These are phyloP conservation scores for Eurotiales sp. DNA, from an alignment of 2,329 filamentous ascomycete genomes.

Conservation along the genomic window DNA sequence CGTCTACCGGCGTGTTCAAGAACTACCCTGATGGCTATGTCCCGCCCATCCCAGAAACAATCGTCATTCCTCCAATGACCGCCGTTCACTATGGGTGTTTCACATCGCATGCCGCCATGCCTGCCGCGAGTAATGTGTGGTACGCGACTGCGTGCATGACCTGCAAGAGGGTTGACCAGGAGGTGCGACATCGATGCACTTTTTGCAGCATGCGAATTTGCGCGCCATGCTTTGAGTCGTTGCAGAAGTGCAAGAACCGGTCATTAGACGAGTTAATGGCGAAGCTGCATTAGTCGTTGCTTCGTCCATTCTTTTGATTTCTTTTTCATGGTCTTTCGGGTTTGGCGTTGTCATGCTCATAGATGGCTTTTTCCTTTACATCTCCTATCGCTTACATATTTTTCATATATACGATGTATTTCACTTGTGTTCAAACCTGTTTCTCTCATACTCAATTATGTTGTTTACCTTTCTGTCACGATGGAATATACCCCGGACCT, in stretches of 20 bases:
- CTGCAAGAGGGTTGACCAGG: conserved; percentile 36
- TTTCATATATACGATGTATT: too few species aligned
- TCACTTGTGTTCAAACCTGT: too few species aligned
- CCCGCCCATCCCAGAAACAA: conserved; percentile 31
- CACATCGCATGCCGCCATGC: conserved; percentile 37
- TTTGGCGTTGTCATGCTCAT: not conserved
- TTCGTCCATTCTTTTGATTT: not conserved
- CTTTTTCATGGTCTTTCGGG: not conserved
- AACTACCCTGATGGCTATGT: conserved; percentile 7
- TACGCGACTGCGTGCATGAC: conserved; percentile 43
- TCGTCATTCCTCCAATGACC: conserved; percentile 30
- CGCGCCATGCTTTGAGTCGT: conserved; percentile 27
- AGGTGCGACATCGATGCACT: conserved; percentile 37
- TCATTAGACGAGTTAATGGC: conserved; percentile 33
- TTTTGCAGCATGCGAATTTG: conserved; percentile 43
- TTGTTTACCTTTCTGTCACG: too few species aligned
- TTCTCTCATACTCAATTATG: too few species aligned
- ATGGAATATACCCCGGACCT: conserved; percentile 8
- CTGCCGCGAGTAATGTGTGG: conserved; percentile 34
- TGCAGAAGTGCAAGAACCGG: conserved; percentile 31
- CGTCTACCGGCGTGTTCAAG: not conserved
- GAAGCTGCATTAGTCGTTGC: conserved; percentile 5
- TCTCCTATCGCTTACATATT: too few species aligned
- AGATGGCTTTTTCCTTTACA: too few species aligned
- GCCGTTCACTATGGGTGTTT: conserved; percentile 37